Conservation (phyloP, 129 eudicot species). For the Arctium minus region DNA sequence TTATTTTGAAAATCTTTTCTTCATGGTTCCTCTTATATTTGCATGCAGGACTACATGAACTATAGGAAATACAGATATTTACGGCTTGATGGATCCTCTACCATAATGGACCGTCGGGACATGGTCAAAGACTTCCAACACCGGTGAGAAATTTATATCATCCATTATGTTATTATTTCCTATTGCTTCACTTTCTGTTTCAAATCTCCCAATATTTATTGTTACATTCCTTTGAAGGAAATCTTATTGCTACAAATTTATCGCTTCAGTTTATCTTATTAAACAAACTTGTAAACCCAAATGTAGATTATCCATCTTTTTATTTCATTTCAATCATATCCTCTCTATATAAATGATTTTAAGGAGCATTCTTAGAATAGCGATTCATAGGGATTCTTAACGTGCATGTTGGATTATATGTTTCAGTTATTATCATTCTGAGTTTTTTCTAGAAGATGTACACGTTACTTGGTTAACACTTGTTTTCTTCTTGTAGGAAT, state of each 20-base stretch:
- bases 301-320: neutral
- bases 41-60: slow-evolving; percentile 88
- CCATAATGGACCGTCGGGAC: slow-evolving; percentile 91
- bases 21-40: slow-evolving; percentile 13
- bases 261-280: neutral
- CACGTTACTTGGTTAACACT: neutral
- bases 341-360: neutral
- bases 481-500: slow-evolving; percentile 44
- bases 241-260: neutral
- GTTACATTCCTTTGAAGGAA: neutral
- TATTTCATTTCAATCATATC: neutral
- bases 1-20: neutral
- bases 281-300: neutral
- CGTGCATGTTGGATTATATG: neutral
- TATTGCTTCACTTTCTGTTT: slow-evolving; percentile 7
- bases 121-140: slow-evolving; percentile 96
- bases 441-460: neutral
- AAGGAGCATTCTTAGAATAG: neutral
- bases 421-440: neutral
- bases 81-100: slow-evolving; percentile 97
- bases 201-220: neutral
- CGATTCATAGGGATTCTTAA: neutral
- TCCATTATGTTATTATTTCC: neutral
- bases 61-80: slow-evolving; percentile 85
- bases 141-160: slow-evolving; percentile 44